Base-by-base conservation (phyloP, 768 basidiomycete species). In the Panus rudis region DNA sequence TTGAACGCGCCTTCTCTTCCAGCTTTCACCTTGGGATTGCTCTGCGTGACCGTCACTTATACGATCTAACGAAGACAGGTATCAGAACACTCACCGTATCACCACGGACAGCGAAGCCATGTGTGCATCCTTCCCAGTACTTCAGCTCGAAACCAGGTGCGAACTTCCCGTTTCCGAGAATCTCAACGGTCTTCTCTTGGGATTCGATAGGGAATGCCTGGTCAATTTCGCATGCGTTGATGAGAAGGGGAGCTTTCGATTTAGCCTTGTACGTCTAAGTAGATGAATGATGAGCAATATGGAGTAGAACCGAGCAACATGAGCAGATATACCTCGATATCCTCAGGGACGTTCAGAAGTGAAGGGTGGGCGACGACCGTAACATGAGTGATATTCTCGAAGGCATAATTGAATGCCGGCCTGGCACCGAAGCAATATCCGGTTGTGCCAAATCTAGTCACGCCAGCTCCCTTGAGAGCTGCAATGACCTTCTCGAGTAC, bases 361-460 rank as follows among this genome's bases (percentile, higher is more conserved):
- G 75, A 74, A 0, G 77, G 78, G 52, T 78, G 78, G 1, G 68
- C 43, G 32, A 71, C 57, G 17, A 63, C 65, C 3, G 62, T 63
- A 33, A 65, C 71, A 14, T 68, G 52, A 50, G 67, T 60, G 23
- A 54, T 31, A 42, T 63, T 57, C 24, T 70, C 68, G 41, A 69
- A 64, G 0, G 75, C 70, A 32, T 76, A 63, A 46, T 75, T 63
- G 54, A 70, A 66, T 24, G 57, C 54, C 34, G 70, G 73, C 19
- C 68, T 66, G 4, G 59, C 70, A 24, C 68, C 67, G 46, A 65
- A 66, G 53, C 72, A 72, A 54, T 66, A 71, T 1, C 70, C 69
- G 0, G 63, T 65, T 8, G 67, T 66, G 0, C 57, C 69, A 43
- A 74, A 62, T 12, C 52, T 46, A 2, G 58, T 62, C 13, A 75